Evolutionary conservation across 2,329 filamentous ascomycete genomes (phyloP).

Genomic region (Aspergillus pseudotamarii): DNA sequence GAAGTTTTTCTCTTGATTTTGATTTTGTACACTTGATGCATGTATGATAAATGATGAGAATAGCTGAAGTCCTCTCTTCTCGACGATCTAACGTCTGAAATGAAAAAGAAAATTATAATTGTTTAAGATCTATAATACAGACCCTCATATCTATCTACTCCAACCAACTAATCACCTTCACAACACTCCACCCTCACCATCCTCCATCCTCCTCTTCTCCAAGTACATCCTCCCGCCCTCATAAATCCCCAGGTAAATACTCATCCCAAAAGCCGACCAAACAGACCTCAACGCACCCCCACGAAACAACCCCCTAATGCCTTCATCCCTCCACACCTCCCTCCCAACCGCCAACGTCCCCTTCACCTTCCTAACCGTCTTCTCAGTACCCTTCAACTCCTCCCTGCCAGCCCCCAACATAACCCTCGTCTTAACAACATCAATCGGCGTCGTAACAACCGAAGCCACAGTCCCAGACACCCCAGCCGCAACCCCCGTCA

Average conservation of each 20-base stretch:
- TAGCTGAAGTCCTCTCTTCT: constrained; percentile 2
- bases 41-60: constrained; percentile 9
- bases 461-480: constrained; percentile 74
- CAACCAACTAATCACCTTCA: neutral
- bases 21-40: constrained; percentile 7
- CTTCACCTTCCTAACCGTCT: constrained; percentile 2
- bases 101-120: neutral
- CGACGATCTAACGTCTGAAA: neutral
- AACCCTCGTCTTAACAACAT: constrained; percentile 86
- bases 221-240: constrained; percentile 73
- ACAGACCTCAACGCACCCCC: constrained; percentile 72
- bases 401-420: constrained; percentile 66
- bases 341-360: constrained; percentile 56
- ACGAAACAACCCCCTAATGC: constrained; percentile 71
- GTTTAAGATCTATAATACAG: neutral
- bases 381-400: neutral
- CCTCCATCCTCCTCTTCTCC: constrained; percentile 30
- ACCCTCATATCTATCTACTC: neutral
- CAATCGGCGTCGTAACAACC: constrained; percentile 82
- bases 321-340: constrained; percentile 67
- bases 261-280: constrained; percentile 83
- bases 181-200: neutral
- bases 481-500: constrained; percentile 75
- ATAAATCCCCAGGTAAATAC: constrained; percentile 83
- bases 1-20: neutral